phyloP scores from a whole-genome alignment of 2,329 filamentous ascomycete species.

The Fusarium sp. region DNA sequence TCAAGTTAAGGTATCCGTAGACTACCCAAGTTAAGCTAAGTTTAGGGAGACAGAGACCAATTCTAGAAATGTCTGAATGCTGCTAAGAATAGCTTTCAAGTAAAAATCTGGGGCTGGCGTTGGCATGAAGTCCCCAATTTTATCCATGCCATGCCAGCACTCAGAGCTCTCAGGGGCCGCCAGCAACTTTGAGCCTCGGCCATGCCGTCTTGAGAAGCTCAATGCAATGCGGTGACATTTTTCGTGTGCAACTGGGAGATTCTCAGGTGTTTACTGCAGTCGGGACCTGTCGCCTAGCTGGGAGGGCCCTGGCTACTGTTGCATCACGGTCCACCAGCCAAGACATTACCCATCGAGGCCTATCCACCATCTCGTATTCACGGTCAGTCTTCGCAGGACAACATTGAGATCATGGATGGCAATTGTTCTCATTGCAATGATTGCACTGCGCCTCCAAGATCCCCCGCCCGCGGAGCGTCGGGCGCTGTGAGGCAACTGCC shows the following conservation, averaged over 20 bases:
- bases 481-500: constrained; percentile 5
- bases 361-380: neutral
- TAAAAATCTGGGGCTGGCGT: neutral
- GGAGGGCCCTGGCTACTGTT: neutral
- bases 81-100: constrained; percentile 12
- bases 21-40: neutral
- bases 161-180: neutral
- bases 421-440: neutral
- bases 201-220: neutral
- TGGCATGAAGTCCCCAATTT: constrained; percentile 9
- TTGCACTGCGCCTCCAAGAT: neutral
- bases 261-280: neutral
- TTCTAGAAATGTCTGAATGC: constrained; percentile 16
- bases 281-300: neutral
- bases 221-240: neutral
- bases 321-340: neutral
- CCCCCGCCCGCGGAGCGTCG: neutral
- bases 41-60: neutral
- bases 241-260: neutral
- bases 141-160: neutral
- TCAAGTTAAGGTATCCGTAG: neutral
- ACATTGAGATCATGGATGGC: neutral
- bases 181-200: neutral
- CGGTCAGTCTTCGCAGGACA: neutral
- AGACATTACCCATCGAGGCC: neutral